Percentiles rank a stretch among this genome's conserved stretches.
Evolutionary conservation across 2,329 filamentous ascomycete species (phyloP).

Genomic region (Ilyonectria mors-panacis): DNA sequence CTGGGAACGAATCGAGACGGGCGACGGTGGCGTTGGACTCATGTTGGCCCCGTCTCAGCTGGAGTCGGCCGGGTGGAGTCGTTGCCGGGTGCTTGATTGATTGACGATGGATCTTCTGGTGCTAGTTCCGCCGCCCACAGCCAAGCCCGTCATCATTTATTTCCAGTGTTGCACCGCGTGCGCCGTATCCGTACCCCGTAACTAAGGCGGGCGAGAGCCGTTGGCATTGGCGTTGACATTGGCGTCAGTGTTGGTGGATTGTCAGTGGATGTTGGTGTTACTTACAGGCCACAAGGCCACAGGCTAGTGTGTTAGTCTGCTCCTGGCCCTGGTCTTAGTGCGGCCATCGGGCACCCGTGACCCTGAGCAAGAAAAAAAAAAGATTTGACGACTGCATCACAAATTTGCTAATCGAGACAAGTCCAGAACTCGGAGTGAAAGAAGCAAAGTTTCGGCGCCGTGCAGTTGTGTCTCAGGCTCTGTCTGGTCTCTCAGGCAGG

Average conservation of each 20-base stretch:
- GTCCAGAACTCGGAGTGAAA: neutral
- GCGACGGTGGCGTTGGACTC: constrained; percentile 1
- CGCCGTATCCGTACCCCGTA: neutral
- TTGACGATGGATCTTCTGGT: neutral
- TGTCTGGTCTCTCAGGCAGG: neutral
- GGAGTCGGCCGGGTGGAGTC: constrained; percentile 3
- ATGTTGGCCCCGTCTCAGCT: constrained; percentile 28
- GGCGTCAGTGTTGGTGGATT: neutral
- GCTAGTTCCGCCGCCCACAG: neutral
- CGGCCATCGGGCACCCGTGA: neutral
- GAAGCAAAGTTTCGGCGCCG: neutral
- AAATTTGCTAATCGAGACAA: neutral
- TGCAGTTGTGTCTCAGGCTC: neutral
- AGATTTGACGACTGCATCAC: neutral
- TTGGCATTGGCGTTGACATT: neutral
- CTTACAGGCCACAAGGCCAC: neutral
- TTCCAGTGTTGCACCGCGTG: neutral
- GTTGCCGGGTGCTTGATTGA: neutral
- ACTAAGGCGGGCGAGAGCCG: neutral
- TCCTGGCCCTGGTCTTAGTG: neutral
- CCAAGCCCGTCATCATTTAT: constrained; percentile 5
- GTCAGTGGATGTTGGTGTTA: neutral
- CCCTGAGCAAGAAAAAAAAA: neutral
- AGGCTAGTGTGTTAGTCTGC: neutral
- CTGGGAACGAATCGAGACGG: neutral